Evolutionary conservation across 164 flowering plant genomes (phyloP).

Genomic region (Aristolochia californica): DNA sequence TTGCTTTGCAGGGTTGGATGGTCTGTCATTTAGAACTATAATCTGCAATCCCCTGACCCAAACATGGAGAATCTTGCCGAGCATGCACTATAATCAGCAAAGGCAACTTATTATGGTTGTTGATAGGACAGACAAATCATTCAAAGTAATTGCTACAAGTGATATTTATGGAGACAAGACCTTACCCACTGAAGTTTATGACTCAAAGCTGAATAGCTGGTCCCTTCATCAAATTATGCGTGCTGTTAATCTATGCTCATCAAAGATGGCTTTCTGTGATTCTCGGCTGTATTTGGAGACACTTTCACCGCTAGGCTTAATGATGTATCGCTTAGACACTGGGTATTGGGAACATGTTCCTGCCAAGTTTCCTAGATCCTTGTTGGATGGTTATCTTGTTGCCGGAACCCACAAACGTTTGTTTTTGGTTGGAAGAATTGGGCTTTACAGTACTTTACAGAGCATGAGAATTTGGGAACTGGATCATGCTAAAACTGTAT

Average conservation of each 20-base stretch:
- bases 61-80: constrained; percentile 70
- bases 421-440: constrained; percentile 86
- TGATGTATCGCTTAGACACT: constrained; percentile 68
- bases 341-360: constrained; percentile 91
- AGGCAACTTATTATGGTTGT: constrained; percentile 83
- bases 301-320: constrained; percentile 87
- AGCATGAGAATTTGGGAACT: constrained; percentile 95
- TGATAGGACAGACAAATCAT: constrained; percentile 56
- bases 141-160: constrained; percentile 78
- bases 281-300: constrained; percentile 78
- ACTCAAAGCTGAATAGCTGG: constrained; percentile 70
- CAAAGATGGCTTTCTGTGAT: constrained; percentile 90
- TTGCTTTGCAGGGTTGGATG: constrained; percentile 86
- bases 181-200: constrained; percentile 84
- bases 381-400: constrained; percentile 86
- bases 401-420: constrained; percentile 83
- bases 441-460: constrained; percentile 77
- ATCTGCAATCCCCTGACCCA: constrained; percentile 92
- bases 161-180: constrained; percentile 83
- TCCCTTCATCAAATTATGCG: constrained; percentile 83
- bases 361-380: constrained; percentile 77
- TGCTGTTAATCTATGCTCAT: constrained; percentile 85
- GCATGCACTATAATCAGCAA: constrained; percentile 85
- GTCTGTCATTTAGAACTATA: constrained; percentile 54
- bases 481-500: constrained; percentile 65